These are phyloP conservation scores for Scleroderma citrinum DNA, from an alignment of 768 basidiomycete genomes.

Conservation along the genomic window DNA sequence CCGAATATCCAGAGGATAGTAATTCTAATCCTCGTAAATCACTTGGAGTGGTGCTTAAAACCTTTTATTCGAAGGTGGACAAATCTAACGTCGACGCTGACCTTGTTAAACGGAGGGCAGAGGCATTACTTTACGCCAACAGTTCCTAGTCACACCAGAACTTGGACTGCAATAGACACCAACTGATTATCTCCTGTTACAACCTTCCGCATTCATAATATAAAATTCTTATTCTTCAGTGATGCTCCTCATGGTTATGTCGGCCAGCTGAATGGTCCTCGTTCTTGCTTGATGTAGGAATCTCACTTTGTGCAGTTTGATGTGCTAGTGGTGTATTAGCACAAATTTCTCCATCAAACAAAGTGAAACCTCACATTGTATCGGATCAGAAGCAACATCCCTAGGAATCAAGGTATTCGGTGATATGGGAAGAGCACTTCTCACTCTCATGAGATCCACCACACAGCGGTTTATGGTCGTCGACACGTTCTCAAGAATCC, in stretches of 20 bases:
- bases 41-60: slow-evolving; percentile 51
- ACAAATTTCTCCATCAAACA: background rate
- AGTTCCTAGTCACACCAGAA: background rate
- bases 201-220: background rate
- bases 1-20: slow-evolving; percentile 12
- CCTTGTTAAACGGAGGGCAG: slow-evolving; percentile 49
- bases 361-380: background rate
- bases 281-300: background rate
- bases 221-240: background rate
- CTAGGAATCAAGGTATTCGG: slow-evolving; percentile 8
- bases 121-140: slow-evolving; percentile 29
- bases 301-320: background rate
- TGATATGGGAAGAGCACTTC: slow-evolving; percentile 59
- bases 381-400: background rate
- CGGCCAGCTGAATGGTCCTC: background rate
- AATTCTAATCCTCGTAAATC: slow-evolving; percentile 14
- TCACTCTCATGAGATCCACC: slow-evolving; percentile 70
- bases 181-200: background rate
- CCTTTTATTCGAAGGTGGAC: slow-evolving; percentile 59
- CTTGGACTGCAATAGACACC: background rate
- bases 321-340: background rate
- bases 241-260: background rate
- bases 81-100: slow-evolving; percentile 51
- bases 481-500: slow-evolving; percentile 74
- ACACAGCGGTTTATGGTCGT: slow-evolving; percentile 65